Evolutionary conservation across 495 filamentous ascomycete genomes (phyloP), one percentile per base, ranked within the genome.

Genomic region (Xanthoparmelia taractica): DNA sequence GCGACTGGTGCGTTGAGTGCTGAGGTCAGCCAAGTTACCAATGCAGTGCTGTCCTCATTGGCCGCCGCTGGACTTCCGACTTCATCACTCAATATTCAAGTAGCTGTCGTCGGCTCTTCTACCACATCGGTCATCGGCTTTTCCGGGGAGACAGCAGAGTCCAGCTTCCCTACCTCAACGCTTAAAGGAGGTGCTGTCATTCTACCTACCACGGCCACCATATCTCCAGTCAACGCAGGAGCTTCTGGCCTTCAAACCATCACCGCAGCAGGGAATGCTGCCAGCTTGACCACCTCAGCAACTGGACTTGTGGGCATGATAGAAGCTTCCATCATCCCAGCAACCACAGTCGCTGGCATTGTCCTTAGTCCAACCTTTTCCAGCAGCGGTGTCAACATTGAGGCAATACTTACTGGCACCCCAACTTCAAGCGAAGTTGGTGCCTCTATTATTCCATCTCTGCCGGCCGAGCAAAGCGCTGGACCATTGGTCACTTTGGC

Each of bases 21-120:
- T 43, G 57, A 45, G 25, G 10, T 34, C n/a, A 59, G 15, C 57
- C 25, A 59, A 43, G 41, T 36, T 18, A 59, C 25, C 38, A 59
- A 31, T 27, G 57, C 57, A 11, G 25, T 45, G 18, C 36, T 43
- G 12, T 31, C 29, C 20, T 59, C 57, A 2, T 43, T 43, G 25
- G 15, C 37, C 12, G 57, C 41, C 27, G 41, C 38, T 43, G 31
- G 25, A 11, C 4, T 59, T 8, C 18, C 36, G 7, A 43, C 50
- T 20, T 33, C 50, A 20, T n/a, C 29, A 34, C 5, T 54, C 50
- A 54, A 33, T 34, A 29, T 54, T 15, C 50, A 54, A n/a, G 50
- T 54, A 2, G 29, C 50, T 8, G 29, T 54, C 33, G 29, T 33
- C 50, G 50, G 50, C 50, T 54, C 50, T 31, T 54, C 50, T 10